Evolutionary conservation across 2,329 filamentous ascomycete species (phyloP).

Genomic region (Sporothrix globosa): DNA sequence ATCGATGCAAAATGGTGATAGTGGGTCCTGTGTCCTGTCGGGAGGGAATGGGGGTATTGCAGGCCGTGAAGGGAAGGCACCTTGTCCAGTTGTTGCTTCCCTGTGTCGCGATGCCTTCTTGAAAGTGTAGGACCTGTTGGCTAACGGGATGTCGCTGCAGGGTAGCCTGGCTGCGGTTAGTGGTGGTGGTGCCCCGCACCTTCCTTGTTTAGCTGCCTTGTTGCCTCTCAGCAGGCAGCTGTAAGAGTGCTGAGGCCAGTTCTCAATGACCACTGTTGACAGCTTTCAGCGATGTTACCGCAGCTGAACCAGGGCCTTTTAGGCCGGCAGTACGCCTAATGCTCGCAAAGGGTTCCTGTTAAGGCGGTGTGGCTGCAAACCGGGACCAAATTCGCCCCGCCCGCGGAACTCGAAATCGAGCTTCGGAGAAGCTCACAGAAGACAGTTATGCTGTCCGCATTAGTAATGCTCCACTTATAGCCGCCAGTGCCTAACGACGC

Average conservation of each 20-base stretch:
- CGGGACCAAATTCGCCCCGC: neutral
- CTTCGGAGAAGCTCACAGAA: conserved; percentile 34
- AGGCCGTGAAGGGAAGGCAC: neutral
- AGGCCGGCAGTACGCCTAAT: neutral
- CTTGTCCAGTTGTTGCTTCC: conserved; percentile 16
- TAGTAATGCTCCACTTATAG: conserved; percentile 27
- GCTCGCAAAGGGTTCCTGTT: neutral
- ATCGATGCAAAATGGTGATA: conserved; percentile 6
- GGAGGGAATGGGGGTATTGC: too few relatives aligned
- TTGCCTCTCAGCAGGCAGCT: conserved; percentile 5
- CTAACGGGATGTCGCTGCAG: neutral
- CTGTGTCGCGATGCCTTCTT: conserved; percentile 18
- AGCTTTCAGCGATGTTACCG: neutral
- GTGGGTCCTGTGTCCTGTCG: neutral
- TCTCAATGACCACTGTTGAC: neutral
- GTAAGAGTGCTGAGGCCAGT: neutral
- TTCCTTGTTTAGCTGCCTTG: neutral
- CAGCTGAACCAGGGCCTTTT: neutral
- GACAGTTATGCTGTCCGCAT: neutral
- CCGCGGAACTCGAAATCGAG: neutral
- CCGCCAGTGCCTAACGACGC: neutral
- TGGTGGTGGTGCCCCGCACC: conserved; percentile 15
- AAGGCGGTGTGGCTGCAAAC: conserved; percentile 13
- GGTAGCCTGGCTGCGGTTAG: conserved; percentile 10
- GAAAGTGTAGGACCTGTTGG: neutral